Base-by-base conservation (phyloP, 805 yeast genomes). In the Metahyphopichia silvanorum region DNA sequence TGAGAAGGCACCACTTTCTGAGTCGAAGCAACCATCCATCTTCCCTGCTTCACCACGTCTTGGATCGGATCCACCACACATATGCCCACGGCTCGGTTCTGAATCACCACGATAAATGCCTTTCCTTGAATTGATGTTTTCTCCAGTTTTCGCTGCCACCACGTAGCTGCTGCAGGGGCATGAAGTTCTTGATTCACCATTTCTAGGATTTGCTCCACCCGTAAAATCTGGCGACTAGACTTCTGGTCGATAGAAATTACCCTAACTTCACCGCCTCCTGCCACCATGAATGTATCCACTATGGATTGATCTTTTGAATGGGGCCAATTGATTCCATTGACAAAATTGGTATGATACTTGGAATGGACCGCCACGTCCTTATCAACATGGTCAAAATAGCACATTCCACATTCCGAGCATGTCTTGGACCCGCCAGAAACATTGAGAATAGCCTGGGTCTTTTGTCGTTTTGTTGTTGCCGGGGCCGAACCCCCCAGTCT, bases 1-100 rank as follows among this genome's bases (percentile, higher is more conserved):
- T 66, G 73, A 5, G 63, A 50, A 3, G 76, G 76, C 0, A 81
- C 81, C 0, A 65, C 35, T 7, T 71, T 51, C 24, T 77, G 79
- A 3, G 74, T 67, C 3, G 69, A 71, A 33, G 65, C 51, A 0
- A 78, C 57, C 76, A 80, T 74, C 89, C 89, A 82, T 22, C 71
- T 54, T 0, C 82, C 75, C 24, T 61, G 59, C 4, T 23, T 36
- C 8, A 31, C 44, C 3, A 21, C 33, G 15, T 55, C 46, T 0
- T 18, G 12, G 1, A 67, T 55, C 20, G 65, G 57, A 30, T 79
- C 85, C 1, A 78, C 66, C 2, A 79, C 69, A 6, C 79, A 63
- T 2, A 79, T 45, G 0, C 83, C 88, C 2, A 82, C 65, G 0
- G 79, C 79, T 24, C 64, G 52, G 9, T 57, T 60, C 13, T 64